Conservation (phyloP, 768 basidiomycete species). For the Tephrocybe sp. region DNA sequence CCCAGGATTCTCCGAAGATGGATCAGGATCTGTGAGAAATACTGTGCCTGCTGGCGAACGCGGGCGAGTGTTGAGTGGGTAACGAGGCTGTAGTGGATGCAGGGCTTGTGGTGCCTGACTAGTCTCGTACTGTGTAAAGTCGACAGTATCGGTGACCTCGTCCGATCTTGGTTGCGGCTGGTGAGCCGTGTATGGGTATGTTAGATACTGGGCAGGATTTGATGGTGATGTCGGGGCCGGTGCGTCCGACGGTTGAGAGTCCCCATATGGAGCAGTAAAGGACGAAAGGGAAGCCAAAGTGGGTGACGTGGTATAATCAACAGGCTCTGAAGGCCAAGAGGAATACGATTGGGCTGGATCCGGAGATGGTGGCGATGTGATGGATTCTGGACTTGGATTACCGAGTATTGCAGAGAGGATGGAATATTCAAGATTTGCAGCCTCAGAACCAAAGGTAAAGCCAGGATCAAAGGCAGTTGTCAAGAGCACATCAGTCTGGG, state of each 20-base stretch:
- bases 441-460: conserved; percentile 79
- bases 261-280: conserved; percentile 33
- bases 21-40: conserved; percentile 27
- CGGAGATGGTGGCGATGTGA: conserved; percentile 40
- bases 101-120: conserved; percentile 25
- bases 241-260: conserved; percentile 34
- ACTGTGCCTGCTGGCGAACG: conserved; percentile 36
- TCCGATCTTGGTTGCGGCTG: conserved; percentile 32
- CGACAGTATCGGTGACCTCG: conserved; percentile 35
- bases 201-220: conserved; percentile 40
- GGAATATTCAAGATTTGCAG: conserved; percentile 92
- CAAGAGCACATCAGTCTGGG: conserved; percentile 59
- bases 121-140: conserved; percentile 28
- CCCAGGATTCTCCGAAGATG: conserved; percentile 19
- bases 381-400: conserved; percentile 58
- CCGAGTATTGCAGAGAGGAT: conserved; percentile 91
- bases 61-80: conserved; percentile 43
- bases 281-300: conserved; percentile 24
- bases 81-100: conserved; percentile 53
- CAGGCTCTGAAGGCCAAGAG: conserved; percentile 42
- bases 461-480: conserved; percentile 58
- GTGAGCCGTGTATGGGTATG: conserved; percentile 42
- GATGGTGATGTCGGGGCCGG: conserved; percentile 32
- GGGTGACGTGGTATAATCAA: conserved; percentile 37
- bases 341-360: conserved; percentile 33